Evolutionary conservation across 768 basidiomycete genomes (phyloP).

Genomic region (Jaapia argillacea): DNA sequence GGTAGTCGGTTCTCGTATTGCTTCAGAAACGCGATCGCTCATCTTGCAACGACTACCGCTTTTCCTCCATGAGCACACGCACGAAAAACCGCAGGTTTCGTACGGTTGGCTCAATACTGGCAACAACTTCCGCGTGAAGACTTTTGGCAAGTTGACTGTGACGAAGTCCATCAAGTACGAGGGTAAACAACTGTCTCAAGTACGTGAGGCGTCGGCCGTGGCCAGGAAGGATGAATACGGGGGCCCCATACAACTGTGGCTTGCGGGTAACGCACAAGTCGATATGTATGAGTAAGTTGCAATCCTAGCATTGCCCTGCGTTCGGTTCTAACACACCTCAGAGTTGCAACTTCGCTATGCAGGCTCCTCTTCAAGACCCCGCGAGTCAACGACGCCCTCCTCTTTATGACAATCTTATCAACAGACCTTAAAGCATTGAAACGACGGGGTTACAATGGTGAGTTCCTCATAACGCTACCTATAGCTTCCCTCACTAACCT

Average conservation of each 20-base stretch:
- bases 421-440: slow-evolving; percentile 79
- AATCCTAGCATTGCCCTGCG: not conserved
- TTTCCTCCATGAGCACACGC: slow-evolving; percentile 85
- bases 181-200: slow-evolving; percentile 35
- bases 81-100: slow-evolving; percentile 49
- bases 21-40: slow-evolving; percentile 43
- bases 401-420: slow-evolving; percentile 91
- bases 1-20: slow-evolving; percentile 33
- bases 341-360: slow-evolving; percentile 80
- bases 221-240: slow-evolving; percentile 41
- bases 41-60: slow-evolving; percentile 81
- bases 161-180: slow-evolving; percentile 52
- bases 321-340: slow-evolving; percentile 18
- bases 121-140: slow-evolving; percentile 61
- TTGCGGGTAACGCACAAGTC: slow-evolving; percentile 63
- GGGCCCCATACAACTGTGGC: slow-evolving; percentile 65
- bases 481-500: slow-evolving; percentile 14
- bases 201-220: slow-evolving; percentile 66
- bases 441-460: slow-evolving; percentile 80
- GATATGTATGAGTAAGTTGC: slow-evolving; percentile 87
- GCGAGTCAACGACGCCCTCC: slow-evolving; percentile 76
- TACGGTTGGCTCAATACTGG: slow-evolving; percentile 56
- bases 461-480: slow-evolving; percentile 6
- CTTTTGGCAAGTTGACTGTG: slow-evolving; percentile 54
- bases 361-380: slow-evolving; percentile 67